Evolutionary conservation across 768 basidiomycete genomes (phyloP).

Genomic region (Tephrocybe sp.): DNA sequence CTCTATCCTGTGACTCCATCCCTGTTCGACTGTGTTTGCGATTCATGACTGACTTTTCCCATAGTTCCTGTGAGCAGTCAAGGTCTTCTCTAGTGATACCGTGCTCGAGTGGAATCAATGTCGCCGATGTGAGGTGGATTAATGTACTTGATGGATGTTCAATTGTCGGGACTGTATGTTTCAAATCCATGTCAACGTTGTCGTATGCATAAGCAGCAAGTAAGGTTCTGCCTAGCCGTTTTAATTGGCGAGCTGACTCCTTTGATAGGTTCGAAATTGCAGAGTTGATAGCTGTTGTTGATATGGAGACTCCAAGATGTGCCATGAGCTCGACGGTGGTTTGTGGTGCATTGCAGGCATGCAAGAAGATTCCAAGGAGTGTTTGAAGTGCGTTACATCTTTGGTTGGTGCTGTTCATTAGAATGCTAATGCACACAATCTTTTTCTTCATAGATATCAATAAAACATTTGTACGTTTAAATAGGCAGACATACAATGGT

Average conservation of each 20-base stretch:
- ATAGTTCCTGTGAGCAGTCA: conserved; percentile 29
- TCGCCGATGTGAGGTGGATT: conserved; percentile 32
- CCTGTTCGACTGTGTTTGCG: background rate
- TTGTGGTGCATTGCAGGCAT: conserved; percentile 23
- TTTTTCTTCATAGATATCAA: conserved; percentile 19
- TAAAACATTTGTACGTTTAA: too few relatives aligned
- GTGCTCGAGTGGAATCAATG: conserved; percentile 25
- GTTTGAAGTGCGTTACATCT: conserved; percentile 23
- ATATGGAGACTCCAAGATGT: conserved; percentile 27
- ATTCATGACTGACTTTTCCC: conserved; percentile 28
- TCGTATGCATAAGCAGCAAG: conserved; percentile 34
- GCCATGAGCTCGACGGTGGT: conserved; percentile 27
- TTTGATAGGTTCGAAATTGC: conserved; percentile 23
- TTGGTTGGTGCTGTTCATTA: conserved; percentile 25
- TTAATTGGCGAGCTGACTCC: conserved; percentile 16
- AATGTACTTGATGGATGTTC: conserved; percentile 25
- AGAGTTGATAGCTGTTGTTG: conserved; percentile 21
- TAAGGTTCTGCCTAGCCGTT: conserved; percentile 22
- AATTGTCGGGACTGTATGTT: conserved; percentile 24
- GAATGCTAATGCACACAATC: conserved; percentile 23
- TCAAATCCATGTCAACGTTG: conserved; percentile 41
- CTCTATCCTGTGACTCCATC: background rate
- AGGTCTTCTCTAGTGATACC: conserved; percentile 24
- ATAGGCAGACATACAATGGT: too few relatives aligned
- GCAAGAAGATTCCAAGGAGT: conserved; percentile 28